Conservation (phyloP, 1,284 basidiomycete genomes). For the Somion occarium region DNA sequence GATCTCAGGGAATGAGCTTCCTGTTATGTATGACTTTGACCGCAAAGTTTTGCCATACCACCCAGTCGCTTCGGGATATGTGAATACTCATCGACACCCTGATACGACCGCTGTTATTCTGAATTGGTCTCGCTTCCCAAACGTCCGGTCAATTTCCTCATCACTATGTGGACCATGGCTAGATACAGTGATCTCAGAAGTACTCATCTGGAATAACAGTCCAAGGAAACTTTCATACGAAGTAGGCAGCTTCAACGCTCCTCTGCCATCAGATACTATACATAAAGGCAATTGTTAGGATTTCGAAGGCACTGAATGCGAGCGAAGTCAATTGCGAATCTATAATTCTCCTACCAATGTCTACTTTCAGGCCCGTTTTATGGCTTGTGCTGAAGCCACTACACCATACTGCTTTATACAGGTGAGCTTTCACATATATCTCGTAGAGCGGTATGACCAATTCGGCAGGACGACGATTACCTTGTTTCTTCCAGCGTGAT, state of each 20-base stretch:
- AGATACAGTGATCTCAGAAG: constrained; percentile 41
- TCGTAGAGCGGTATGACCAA: not conserved
- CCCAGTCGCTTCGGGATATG: not conserved
- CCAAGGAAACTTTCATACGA: constrained; percentile 36
- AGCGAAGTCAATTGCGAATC: constrained; percentile 41
- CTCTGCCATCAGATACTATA: not conserved
- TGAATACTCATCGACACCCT: constrained; percentile 9
- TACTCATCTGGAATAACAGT: constrained; percentile 65
- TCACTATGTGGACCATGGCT: constrained; percentile 45
- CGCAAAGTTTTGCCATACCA: not conserved
- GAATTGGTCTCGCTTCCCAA: constrained; percentile 62
- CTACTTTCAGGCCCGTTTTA: constrained; percentile 62
- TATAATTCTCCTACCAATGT: constrained; percentile 55
- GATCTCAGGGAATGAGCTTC: not conserved
- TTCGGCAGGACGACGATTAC: constrained; percentile 62
- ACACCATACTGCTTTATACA: constrained; percentile 62
- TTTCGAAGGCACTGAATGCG: constrained; percentile 42
- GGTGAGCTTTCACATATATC: constrained; percentile 26
- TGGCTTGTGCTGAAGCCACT: constrained; percentile 49
- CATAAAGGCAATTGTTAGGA: constrained; percentile 33
- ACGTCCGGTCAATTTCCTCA: constrained; percentile 51
- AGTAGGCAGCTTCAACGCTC: constrained; percentile 27
- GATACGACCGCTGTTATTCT: constrained; percentile 53
- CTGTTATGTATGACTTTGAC: not conserved
- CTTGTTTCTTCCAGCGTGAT: constrained; percentile 55